A percentile compares a stretch with the other conserved stretches of the same genome.
Evolutionary conservation across 768 basidiomycete genomes (phyloP).

Genomic region (Russula abietina): DNA sequence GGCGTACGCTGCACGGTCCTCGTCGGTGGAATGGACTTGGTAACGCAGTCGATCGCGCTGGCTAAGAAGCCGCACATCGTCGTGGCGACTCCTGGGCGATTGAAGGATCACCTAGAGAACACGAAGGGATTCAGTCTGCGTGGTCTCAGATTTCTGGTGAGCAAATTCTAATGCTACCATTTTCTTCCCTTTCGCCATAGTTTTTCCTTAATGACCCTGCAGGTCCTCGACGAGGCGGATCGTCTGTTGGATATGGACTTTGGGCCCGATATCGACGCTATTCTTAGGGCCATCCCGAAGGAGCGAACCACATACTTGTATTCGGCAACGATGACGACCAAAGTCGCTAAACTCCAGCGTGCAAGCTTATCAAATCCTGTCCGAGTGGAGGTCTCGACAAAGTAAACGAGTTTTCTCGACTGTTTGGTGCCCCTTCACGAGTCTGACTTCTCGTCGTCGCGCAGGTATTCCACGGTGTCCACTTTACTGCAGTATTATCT

Average conservation of each 20-base stretch:
- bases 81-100: slow-evolving; percentile 90
- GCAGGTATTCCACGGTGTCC: slow-evolving; percentile 93
- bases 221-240: slow-evolving; percentile 99
- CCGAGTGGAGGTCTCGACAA: slow-evolving; percentile 85
- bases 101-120: slow-evolving; percentile 91
- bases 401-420: slow-evolving; percentile 47
- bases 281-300: slow-evolving; percentile 89
- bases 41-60: slow-evolving; percentile 84
- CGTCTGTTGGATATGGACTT: slow-evolving; percentile 95
- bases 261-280: slow-evolving; percentile 91
- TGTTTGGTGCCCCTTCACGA: not conserved
- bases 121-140: slow-evolving; percentile 95
- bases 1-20: slow-evolving; percentile 88
- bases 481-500: slow-evolving; percentile 95
- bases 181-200: not conserved
- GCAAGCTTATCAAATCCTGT: slow-evolving; percentile 93
- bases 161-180: slow-evolving; percentile 27
- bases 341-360: slow-evolving; percentile 92
- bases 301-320: slow-evolving; percentile 94
- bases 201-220: not conserved
- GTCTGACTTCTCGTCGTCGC: not conserved
- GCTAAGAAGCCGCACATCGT: slow-evolving; percentile 93
- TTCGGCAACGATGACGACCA: slow-evolving; percentile 98
- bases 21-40: slow-evolving; percentile 93
- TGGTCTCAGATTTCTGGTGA: slow-evolving; percentile 78